Percentiles rank a stretch among this genome's conserved stretches.
Conservation (phyloP, 2,329 filamentous ascomycete species). For the Verticillium dahliae region DNA sequence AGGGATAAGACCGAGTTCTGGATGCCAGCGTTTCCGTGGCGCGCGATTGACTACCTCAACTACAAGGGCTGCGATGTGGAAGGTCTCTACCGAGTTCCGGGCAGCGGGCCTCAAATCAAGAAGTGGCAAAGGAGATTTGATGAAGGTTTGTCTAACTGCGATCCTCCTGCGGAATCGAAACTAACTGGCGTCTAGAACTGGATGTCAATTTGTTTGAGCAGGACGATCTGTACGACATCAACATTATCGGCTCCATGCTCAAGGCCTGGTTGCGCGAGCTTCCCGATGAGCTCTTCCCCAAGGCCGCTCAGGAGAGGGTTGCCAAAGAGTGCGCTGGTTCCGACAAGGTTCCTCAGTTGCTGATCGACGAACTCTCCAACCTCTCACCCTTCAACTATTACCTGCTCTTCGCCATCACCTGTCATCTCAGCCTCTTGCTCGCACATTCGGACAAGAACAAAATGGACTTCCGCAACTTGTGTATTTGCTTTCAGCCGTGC, state of each 20-base stretch:
- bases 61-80: slow-evolving; percentile 92
- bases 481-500: slow-evolving; percentile 94
- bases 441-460: slow-evolving; percentile 94
- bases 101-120: slow-evolving; percentile 83
- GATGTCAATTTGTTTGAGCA: slow-evolving; percentile 90
- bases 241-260: slow-evolving; percentile 92
- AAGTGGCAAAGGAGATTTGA: slow-evolving; percentile 92
- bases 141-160: slow-evolving; percentile 48
- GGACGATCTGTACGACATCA: slow-evolving; percentile 86
- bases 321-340: slow-evolving; percentile 72
- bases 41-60: slow-evolving; percentile 93
- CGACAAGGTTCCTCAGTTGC: slow-evolving; percentile 73
- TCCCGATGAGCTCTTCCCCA: slow-evolving; percentile 91
- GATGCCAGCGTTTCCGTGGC: slow-evolving; percentile 95
- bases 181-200: slow-evolving; percentile 42
- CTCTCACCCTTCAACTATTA: slow-evolving; percentile 98
- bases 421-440: slow-evolving; percentile 84
- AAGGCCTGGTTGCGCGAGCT: slow-evolving; percentile 93
- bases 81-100: slow-evolving; percentile 86
- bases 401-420: slow-evolving; percentile 93
- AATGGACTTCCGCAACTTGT: slow-evolving; percentile 94
- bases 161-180: not conserved
- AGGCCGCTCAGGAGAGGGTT: slow-evolving; percentile 72
- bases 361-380: slow-evolving; percentile 87
- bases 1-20: slow-evolving; percentile 96